Base-by-base conservation (phyloP, 192 early-diverging fungal species). In the Gryganskiella cystojenkinii region DNA sequence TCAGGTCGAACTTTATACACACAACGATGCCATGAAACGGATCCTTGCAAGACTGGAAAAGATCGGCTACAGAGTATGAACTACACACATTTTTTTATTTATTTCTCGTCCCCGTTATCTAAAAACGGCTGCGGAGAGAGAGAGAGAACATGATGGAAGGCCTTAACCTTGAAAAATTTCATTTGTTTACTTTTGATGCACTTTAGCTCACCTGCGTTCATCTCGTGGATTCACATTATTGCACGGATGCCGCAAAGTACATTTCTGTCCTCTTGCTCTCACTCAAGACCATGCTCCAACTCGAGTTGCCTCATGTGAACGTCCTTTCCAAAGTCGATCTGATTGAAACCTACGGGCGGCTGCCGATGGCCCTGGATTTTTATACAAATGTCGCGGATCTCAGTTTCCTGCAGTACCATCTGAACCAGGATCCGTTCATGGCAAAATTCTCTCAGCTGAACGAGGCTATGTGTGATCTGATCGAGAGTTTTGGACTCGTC, bases 1-100 rank as follows among this genome's bases (percentile, higher is more conserved):
- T 4, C 96, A 99, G 73, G 97, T 99, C 24, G 98, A 99, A 68
- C 88, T 99, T 19, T 99, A 97, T 81, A 98, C 98, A 20, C 97
- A 99, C 78, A 93, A 97, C 81, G 80, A 86, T 53, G 83, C 94
- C 27, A 86, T 99, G 61, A 90, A 92, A 60, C 87, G 90, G 45
- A 89, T 97, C 22, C 69, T 96, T 6, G 85, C 88, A 30, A 70
- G 65, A 49, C 81, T 99, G 50, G 88, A 91, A 80, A 89, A 91
- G 67, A 67, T 85, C 9, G 78, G 92, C 67, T 92, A 90, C 69
- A 76, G 91, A 60, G 92, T 93, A 86, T 50, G 60, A 45, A 24
- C 10, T 46, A 46, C 45, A 37, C 57, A 19, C 7, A 19, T 20
- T 22, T 43, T 24, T n/a, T n/a, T n/a, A n/a, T n/a, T n/a, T n/a